Base-by-base conservation (phyloP, 2,329 filamentous ascomycete species). In the Xylariaceae sp. region DNA sequence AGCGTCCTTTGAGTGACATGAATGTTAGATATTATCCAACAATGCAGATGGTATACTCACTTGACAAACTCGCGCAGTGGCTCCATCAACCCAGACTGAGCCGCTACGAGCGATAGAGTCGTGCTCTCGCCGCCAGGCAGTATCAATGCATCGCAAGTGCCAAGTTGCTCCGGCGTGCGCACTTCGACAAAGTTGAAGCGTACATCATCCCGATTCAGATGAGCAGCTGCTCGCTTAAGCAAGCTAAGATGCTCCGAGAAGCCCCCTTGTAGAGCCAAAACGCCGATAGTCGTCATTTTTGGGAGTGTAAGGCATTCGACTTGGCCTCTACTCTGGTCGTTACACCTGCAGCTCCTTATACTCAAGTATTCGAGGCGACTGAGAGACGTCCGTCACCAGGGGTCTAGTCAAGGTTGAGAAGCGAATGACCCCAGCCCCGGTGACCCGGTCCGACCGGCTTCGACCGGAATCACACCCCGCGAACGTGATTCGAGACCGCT, bases 91-190 rank as follows among this genome's bases (percentile, higher is more conserved):
- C 87, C 86, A 0, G 88, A 90, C 58, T 92, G 82, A 18, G 84
- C 84, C 3, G 94, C 94, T 14, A 97, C 89, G 31, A 97, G 80
- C 11, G 90, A 90, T 61, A 99, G 95, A 3, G 93, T 87, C 1
- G 94, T 97, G 72, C 90, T 96, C 71, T 99, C 94, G 56, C 94
- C 94, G 47, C 94, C 94, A 3, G 94, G 94, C 43, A 99, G 84
- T 66, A 99, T 84, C 41, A 99, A 80, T 22, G 84, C 93, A 70
- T 93, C 84, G 72, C 92, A 97, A 60, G 68, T 70, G 5, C 79
- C 74, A 31, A 99, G 79, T 63, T 96, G 81, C 6, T 76, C 73
- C 2, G 82, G 74, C 6, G 87, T 97, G 53, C 93, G 87, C 43
- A 97, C 90, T 70, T 96, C 87, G 57, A 87, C 77, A 66, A 94